A percentile compares a stretch with the other conserved stretches of the same genome.
These are phyloP conservation scores for Penicillium concentricum DNA, from an alignment of 2,329 filamentous ascomycete species.

Conservation along the genomic window DNA sequence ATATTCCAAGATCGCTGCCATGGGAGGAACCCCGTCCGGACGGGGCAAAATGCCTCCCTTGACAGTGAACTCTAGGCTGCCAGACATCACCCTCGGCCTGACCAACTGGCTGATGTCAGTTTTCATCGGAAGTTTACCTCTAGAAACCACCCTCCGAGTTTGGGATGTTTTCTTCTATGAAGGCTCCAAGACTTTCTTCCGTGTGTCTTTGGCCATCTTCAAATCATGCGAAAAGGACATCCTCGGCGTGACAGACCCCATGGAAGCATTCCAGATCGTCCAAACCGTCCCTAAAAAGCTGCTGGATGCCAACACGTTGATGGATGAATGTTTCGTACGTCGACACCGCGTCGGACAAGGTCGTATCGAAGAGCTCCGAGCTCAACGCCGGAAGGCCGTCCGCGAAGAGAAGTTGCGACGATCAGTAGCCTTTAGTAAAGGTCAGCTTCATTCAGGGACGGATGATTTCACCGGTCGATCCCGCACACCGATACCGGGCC, in stretches of 20 bases:
- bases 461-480: conserved; percentile 34
- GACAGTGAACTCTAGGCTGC: conserved; percentile 58
- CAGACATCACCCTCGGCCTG: conserved; percentile 87
- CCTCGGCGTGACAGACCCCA: conserved; percentile 74
- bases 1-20: conserved; percentile 84
- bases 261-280: conserved; percentile 95
- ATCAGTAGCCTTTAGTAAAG: conserved; percentile 37
- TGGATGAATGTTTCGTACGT: conserved; percentile 80
- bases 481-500: conserved; percentile 27
- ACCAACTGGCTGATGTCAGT: conserved; percentile 98
- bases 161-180: conserved; percentile 98
- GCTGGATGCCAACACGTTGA: conserved; percentile 75
- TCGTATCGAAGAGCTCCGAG: conserved; percentile 72
- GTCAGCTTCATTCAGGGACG: conserved; percentile 32
- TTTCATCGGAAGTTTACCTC: conserved; percentile 87
- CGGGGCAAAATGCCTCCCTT: conserved; percentile 43
- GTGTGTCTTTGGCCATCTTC: conserved; percentile 86
- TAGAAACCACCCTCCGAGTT: conserved; percentile 85
- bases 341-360: conserved; percentile 79
- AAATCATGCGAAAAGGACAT: conserved; percentile 83
- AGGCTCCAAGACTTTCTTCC: conserved; percentile 89
- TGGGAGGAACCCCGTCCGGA: conserved; percentile 44
- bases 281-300: conserved; percentile 80
- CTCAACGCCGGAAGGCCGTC: conserved; percentile 60
- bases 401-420: conserved; percentile 42